phyloP scores from a whole-genome alignment of 106 monocot species.

The Phalaenopsis equestris region DNA sequence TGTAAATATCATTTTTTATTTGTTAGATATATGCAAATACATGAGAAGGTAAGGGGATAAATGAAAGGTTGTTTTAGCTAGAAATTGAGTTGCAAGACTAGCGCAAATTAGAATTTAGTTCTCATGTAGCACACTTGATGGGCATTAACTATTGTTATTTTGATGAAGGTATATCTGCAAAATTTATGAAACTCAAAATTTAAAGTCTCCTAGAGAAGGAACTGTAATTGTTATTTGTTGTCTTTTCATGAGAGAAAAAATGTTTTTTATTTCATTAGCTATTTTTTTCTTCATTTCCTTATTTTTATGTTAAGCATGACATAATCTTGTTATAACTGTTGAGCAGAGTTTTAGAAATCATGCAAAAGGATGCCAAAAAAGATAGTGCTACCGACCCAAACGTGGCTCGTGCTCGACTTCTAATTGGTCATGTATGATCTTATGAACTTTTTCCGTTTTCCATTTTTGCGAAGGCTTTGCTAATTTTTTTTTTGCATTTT shows the following conservation, averaged over 20 bases:
- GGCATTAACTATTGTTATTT: no score
- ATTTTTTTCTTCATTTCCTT: neutral
- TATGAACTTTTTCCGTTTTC: neutral
- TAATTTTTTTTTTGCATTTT: neutral
- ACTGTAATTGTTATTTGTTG: no score
- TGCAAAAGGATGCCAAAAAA: slow-evolving; percentile 65
- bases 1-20: no score
- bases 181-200: no score
- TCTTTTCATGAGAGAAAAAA: no score
- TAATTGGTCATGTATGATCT: slow-evolving; percentile 62
- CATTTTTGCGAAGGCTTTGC: neutral
- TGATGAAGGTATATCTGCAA: no score
- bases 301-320: neutral
- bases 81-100: no score
- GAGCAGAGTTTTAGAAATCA: slow-evolving; percentile 80
- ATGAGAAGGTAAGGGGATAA: neutral
- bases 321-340: neutral
- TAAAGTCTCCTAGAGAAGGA: no score
- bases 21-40: neutral
- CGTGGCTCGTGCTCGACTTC: slow-evolving; percentile 61
- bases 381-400: slow-evolving; percentile 56
- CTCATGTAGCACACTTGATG: no score
- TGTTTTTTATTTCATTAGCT: no score
- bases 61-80: no score
- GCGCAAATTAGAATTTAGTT: no score